Conservation (phyloP, 2,329 filamentous ascomycete genomes). For the Hypoxylon sp. region DNA sequence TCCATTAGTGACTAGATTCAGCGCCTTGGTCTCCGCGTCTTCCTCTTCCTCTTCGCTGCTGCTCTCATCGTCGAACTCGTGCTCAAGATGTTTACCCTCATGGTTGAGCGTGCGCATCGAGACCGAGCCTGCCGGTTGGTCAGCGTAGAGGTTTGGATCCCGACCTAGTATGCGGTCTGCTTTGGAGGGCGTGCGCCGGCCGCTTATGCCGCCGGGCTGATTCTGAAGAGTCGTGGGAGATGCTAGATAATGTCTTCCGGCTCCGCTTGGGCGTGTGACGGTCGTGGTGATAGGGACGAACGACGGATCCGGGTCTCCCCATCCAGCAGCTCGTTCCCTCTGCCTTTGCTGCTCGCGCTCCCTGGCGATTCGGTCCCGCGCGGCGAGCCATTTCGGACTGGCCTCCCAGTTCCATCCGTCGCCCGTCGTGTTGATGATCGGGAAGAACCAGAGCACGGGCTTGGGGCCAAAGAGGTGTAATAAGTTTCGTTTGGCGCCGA, state of each 20-base stretch:
- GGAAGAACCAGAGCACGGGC: slow-evolving; percentile 81
- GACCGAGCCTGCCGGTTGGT: slow-evolving; percentile 61
- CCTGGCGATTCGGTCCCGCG: slow-evolving; percentile 72
- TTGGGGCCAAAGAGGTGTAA: slow-evolving; percentile 83
- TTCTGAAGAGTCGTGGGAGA: slow-evolving; percentile 41
- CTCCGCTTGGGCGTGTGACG: slow-evolving; percentile 47
- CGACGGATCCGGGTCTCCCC: slow-evolving; percentile 65
- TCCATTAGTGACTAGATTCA: slow-evolving; percentile 61
- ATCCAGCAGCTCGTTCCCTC: slow-evolving; percentile 76
- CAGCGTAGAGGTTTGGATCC: slow-evolving; percentile 69
- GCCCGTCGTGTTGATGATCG: slow-evolving; percentile 86
- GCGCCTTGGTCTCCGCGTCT: slow-evolving; percentile 56
- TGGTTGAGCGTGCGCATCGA: slow-evolving; percentile 65
- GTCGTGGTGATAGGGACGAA: slow-evolving; percentile 40
- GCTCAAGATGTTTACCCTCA: slow-evolving; percentile 60
- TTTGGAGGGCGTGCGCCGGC: slow-evolving; percentile 65
- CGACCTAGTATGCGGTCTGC: slow-evolving; percentile 72
- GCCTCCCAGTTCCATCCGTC: slow-evolving; percentile 97
- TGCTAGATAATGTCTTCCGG: slow-evolving; percentile 55
- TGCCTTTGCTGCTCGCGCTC: slow-evolving; percentile 73
- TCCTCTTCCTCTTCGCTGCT: slow-evolving; percentile 56
- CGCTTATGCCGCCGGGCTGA: slow-evolving; percentile 29
- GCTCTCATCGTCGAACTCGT: slow-evolving; percentile 54
- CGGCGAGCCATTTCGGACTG: slow-evolving; percentile 82
- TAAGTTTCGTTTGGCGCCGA: slow-evolving; percentile 86